These are phyloP conservation scores for Gynostemma pentaphyllum DNA, from an alignment of 306 rosid genomes.

Conservation along the genomic window DNA sequence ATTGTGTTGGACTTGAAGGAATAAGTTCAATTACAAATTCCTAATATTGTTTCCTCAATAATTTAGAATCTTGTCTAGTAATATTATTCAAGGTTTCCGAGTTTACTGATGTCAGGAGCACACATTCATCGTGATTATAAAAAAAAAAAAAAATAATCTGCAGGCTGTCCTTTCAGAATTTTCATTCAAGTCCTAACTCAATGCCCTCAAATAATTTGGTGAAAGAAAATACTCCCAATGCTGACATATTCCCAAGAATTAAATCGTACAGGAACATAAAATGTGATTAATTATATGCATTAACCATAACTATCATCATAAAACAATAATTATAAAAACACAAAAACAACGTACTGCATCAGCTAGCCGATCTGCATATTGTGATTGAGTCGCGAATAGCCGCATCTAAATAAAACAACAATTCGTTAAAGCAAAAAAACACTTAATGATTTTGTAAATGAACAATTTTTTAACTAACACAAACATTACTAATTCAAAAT, in stretches of 20 bases:
- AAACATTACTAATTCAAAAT: background rate
- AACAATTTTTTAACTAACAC: background rate
- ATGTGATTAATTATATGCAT: background rate
- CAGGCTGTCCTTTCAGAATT: background rate
- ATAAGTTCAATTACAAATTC: background rate
- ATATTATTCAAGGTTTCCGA: background rate
- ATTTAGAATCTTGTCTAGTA: background rate
- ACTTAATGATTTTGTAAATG: background rate
- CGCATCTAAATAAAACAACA: slow-evolving; percentile 37
- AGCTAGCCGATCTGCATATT: slow-evolving; percentile 92
- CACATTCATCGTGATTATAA: background rate
- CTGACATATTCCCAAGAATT: background rate
- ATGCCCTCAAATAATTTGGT: background rate
- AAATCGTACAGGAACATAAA: background rate
- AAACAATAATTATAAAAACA: background rate
- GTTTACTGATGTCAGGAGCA: background rate
- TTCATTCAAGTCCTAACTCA: background rate
- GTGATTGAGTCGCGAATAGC: slow-evolving; percentile 72
- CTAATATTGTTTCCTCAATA: background rate
- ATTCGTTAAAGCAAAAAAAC: background rate
- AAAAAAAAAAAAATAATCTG: background rate
- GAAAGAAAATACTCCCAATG: background rate
- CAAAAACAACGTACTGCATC: slow-evolving; percentile 43
- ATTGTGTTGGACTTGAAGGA: background rate
- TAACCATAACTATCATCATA: background rate